phyloP scores from a whole-genome alignment of 2,329 filamentous ascomycete species.

The Ceratocystiopsis sp. region DNA sequence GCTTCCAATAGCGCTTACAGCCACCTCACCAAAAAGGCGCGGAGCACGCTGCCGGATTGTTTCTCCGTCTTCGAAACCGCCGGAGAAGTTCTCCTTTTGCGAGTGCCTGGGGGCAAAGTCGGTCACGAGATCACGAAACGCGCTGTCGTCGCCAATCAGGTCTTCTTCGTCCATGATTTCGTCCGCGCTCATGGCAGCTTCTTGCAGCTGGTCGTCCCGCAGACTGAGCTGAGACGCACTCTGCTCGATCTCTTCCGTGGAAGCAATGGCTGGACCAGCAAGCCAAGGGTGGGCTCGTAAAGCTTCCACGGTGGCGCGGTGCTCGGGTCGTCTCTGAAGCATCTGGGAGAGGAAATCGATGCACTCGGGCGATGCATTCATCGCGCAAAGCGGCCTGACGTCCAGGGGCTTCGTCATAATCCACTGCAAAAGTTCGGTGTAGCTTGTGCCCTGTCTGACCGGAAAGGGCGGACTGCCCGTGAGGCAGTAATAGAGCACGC shows the following conservation, averaged over 20 bases:
- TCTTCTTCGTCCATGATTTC: constrained; percentile 14
- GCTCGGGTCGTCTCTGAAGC: constrained; percentile 61
- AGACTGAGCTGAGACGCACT: constrained; percentile 45
- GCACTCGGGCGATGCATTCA: constrained; percentile 44
- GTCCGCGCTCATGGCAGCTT: constrained; percentile 11
- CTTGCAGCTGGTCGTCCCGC: background rate
- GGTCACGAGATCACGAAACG: constrained; percentile 21
- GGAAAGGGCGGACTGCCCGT: constrained; percentile 67
- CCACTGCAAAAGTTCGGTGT: constrained; percentile 62
- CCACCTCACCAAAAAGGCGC: constrained; percentile 38
- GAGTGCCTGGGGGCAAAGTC: constrained; percentile 29
- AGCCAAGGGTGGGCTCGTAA: constrained; percentile 65
- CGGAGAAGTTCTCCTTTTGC: constrained; percentile 53
- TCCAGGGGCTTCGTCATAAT: constrained; percentile 71
- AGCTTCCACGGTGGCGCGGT: constrained; percentile 55
- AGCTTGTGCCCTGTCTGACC: constrained; percentile 56
- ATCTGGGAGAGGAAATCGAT: constrained; percentile 64
- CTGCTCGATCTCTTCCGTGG: constrained; percentile 41
- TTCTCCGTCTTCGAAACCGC: constrained; percentile 11
- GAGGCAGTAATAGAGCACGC: constrained; percentile 78
- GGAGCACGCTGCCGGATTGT: constrained; percentile 12
- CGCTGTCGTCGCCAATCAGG: background rate
- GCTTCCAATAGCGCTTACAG: constrained; percentile 34
- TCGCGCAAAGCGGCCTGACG: constrained; percentile 40
- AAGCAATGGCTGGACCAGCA: constrained; percentile 21